phyloP scores from a whole-genome alignment of 352 stramenopile species.

The Phytophthora ramorum region DNA sequence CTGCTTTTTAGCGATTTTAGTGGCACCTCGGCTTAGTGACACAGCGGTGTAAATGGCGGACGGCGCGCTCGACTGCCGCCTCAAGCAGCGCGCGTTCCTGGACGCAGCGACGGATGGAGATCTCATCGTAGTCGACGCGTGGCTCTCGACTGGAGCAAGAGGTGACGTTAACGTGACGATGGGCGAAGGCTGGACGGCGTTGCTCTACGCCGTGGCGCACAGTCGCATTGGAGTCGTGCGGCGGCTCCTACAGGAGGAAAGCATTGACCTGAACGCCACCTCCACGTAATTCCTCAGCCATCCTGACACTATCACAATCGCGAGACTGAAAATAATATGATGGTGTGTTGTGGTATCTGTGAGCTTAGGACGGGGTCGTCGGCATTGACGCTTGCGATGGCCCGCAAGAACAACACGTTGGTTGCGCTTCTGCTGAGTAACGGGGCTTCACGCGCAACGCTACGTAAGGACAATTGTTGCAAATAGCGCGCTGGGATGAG shows the following conservation, averaged over 20 bases:
- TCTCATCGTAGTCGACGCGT: slow-evolving; percentile 43
- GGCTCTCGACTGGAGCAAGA: slow-evolving; percentile 25
- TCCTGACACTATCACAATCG: background rate
- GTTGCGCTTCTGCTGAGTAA: slow-evolving; percentile 47
- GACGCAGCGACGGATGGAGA: slow-evolving; percentile 57
- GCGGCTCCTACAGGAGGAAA: slow-evolving; percentile 43
- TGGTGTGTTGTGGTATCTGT: background rate
- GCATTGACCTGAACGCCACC: slow-evolving; percentile 62
- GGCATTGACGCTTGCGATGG: slow-evolving; percentile 62
- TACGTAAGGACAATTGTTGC: slow-evolving; percentile 22
- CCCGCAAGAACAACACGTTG: slow-evolving; percentile 52
- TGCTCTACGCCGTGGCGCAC: slow-evolving; percentile 70
- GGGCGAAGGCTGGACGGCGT: slow-evolving; percentile 73
- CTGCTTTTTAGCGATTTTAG: background rate
- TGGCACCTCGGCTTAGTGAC: slow-evolving; percentile 10
- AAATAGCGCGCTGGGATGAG: background rate
- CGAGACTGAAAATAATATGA: background rate
- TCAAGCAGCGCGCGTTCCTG: slow-evolving; percentile 49
- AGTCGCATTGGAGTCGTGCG: slow-evolving; percentile 51
- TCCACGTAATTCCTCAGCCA: slow-evolving; percentile 47
- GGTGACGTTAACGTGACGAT: slow-evolving; percentile 62
- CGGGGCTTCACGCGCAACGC: slow-evolving; percentile 64
- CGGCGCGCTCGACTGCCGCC: background rate
- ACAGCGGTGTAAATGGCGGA: background rate
- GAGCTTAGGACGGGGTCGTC: slow-evolving; percentile 54